Evolutionary conservation across 768 basidiomycete genomes (phyloP).

Genomic region (Suillus variegatus): DNA sequence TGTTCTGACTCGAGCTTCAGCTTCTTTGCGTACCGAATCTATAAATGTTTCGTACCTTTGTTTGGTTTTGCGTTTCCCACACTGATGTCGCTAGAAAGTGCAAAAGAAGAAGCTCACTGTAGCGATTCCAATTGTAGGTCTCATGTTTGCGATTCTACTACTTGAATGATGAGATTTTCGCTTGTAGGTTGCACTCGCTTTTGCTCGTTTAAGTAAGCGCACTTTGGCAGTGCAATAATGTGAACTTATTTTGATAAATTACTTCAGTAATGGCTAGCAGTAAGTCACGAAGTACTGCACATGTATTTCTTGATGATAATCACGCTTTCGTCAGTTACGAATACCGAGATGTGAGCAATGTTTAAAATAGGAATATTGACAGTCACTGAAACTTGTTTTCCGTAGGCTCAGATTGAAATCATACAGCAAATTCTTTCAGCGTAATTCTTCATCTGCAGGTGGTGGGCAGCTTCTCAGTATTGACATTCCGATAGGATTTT

Average conservation of each 20-base stretch:
- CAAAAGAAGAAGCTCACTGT: constrained; percentile 13
- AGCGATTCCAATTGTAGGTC: constrained; percentile 20
- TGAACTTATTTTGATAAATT: neutral
- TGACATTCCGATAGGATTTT: neutral
- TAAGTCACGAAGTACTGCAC: constrained; percentile 5
- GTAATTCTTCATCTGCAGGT: constrained; percentile 16
- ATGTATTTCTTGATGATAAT: neutral
- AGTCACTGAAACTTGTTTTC: neutral
- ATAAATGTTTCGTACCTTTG: constrained; percentile 15
- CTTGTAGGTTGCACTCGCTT: constrained; percentile 17
- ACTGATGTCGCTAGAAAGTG: constrained; percentile 11
- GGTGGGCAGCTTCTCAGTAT: neutral
- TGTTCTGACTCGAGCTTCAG: constrained; percentile 12
- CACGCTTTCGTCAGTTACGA: constrained; percentile 16
- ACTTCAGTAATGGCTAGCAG: constrained; percentile 22
- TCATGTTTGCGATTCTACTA: neutral
- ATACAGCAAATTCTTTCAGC: constrained; percentile 12
- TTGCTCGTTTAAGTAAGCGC: constrained; percentile 21
- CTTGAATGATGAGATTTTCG: neutral
- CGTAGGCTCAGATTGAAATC: constrained; percentile 15
- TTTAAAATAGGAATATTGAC: neutral
- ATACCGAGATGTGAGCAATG: constrained; percentile 21
- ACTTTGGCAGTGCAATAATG: neutral
- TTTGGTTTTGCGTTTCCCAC: neutral
- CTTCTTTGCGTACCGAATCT: constrained; percentile 28